These are phyloP conservation scores for Esteya vermicola DNA, from an alignment of 2,329 filamentous ascomycete genomes.

Conservation along the genomic window DNA sequence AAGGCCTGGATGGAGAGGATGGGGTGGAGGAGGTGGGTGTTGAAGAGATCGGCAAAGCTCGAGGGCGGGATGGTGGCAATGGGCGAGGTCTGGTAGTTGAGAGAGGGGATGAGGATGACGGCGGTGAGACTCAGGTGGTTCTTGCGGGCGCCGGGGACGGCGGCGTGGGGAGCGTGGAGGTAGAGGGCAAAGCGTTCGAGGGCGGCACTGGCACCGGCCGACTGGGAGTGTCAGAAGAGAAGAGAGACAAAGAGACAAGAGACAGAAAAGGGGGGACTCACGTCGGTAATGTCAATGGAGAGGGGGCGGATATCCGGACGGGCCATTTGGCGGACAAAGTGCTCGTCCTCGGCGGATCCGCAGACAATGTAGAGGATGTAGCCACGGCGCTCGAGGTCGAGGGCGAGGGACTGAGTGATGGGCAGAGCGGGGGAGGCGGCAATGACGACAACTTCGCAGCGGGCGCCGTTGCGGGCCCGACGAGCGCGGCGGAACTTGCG, in stretches of 20 bases:
- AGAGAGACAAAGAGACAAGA: not conserved
- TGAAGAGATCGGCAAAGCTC: conserved; percentile 78
- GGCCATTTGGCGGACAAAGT: conserved; percentile 60
- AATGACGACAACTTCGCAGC: conserved; percentile 75
- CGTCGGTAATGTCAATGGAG: conserved; percentile 69
- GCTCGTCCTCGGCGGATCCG: conserved; percentile 72
- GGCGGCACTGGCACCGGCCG: conserved; percentile 50
- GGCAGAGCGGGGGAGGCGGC: conserved; percentile 79
- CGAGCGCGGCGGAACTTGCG: conserved; percentile 61
- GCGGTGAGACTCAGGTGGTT: conserved; percentile 67
- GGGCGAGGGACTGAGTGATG: conserved; percentile 65
- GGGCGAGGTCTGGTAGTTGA: conserved; percentile 67
- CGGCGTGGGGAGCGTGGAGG: conserved; percentile 60
- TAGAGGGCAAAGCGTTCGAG: conserved; percentile 59
- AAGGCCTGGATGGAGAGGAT: conserved; percentile 83
- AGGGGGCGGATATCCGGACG: conserved; percentile 71
- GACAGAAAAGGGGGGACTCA: conserved; percentile 24
- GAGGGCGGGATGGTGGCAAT: conserved; percentile 76
- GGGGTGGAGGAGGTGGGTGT: conserved; percentile 80
- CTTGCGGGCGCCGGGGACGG: conserved; percentile 60
- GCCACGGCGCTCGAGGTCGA: conserved; percentile 80
- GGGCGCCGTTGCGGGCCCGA: conserved; percentile 67
- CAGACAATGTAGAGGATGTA: conserved; percentile 91
- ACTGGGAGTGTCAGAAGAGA: conserved; percentile 27
- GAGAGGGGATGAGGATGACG: conserved; percentile 69